phyloP scores from a whole-genome alignment of 2,329 filamentous ascomycete genomes.

The Aspergillus fumigatiaffinis region DNA sequence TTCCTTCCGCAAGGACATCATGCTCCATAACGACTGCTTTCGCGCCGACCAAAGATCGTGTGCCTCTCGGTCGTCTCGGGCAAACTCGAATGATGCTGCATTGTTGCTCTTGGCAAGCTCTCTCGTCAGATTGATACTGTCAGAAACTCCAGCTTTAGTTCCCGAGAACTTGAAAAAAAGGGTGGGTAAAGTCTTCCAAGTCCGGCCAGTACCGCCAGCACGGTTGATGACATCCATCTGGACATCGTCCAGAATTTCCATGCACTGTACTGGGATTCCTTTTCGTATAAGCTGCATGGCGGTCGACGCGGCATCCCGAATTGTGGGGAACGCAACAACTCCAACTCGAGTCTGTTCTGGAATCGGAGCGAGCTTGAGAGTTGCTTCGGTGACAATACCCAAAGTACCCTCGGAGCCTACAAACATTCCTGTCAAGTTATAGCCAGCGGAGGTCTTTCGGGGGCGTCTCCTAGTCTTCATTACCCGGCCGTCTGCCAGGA shows the following conservation, averaged over 20 bases:
- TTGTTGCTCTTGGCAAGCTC: constrained; percentile 62
- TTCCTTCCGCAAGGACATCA: constrained; percentile 53
- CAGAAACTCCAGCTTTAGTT: constrained; percentile 70
- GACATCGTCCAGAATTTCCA: constrained; percentile 60
- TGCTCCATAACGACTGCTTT: constrained; percentile 60
- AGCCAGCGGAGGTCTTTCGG: constrained; percentile 66
- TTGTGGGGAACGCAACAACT: constrained; percentile 56
- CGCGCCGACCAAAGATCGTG: constrained; percentile 58
- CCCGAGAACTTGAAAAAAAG: constrained; percentile 63
- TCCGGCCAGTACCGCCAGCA: constrained; percentile 56
- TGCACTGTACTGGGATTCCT: constrained; percentile 64
- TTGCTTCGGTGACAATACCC: constrained; percentile 67
- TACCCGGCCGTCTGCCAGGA: constrained; percentile 63
- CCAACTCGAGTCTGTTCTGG: constrained; percentile 64
- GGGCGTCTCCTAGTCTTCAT: constrained; percentile 67
- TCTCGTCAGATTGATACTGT: constrained; percentile 69
- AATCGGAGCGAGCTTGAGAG: constrained; percentile 62
- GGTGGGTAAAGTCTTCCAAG: constrained; percentile 39
- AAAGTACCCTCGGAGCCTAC: constrained; percentile 68
- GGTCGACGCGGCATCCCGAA: constrained; percentile 60
- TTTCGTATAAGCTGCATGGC: constrained; percentile 62
- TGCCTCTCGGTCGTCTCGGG: constrained; percentile 50
- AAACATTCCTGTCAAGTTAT: constrained; percentile 67
- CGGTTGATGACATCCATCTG: constrained; percentile 65
- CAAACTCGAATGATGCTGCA: constrained; percentile 53